Evolutionary conservation across 2,329 filamentous ascomycete species (phyloP), one percentile per base, ranked within the genome.

Genomic region (Zalaria obscura): DNA sequence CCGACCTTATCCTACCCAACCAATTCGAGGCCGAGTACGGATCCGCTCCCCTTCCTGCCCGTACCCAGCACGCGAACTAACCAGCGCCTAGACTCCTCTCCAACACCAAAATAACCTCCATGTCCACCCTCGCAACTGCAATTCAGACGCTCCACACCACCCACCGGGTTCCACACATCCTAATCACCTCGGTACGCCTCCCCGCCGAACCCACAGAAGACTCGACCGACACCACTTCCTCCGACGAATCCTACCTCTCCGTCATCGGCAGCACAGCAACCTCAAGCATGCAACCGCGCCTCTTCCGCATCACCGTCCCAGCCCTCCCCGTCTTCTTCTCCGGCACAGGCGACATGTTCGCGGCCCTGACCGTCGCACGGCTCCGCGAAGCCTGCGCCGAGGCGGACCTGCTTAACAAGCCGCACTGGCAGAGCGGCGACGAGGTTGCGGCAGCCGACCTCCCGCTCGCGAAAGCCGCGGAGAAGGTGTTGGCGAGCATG

Each of bases 261-360:
- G 76, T 91, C 31, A 76, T 93, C 43, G 87, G 87, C 42, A 88
- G 83, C 7, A 86, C 79, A 11, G 79, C 78, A 5, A 78, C 73
- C 2, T 68, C 68, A 1, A 64, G 70, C 41, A 74, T 76, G 48
- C 69, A 69, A 35, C 78, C 89, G 0, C 80, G 91, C n/a, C 72
- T 89, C 40, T 98, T 96, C 69, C 79, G 81, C 54, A 80, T 96
- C 54, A 77, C 83, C 42, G 85, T 95, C 43, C 87, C 89, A 0
- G 76, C 81, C 27, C 79, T 95, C 45, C 83, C 94, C 56, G 84
- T 87, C 63, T 94, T 91, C 69, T 98, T 96, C 64, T 87, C 83
- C 52, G 91, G 91, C 34, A 96, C 93, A 0, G 91, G 91, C 37
- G 91, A 98, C 66, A 95, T 98, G 89, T 96, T 98, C 57, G 89